Evolutionary conservation across 306 rosid genomes (phyloP).

Genomic region (Cyamopsis tetragonoloba): DNA sequence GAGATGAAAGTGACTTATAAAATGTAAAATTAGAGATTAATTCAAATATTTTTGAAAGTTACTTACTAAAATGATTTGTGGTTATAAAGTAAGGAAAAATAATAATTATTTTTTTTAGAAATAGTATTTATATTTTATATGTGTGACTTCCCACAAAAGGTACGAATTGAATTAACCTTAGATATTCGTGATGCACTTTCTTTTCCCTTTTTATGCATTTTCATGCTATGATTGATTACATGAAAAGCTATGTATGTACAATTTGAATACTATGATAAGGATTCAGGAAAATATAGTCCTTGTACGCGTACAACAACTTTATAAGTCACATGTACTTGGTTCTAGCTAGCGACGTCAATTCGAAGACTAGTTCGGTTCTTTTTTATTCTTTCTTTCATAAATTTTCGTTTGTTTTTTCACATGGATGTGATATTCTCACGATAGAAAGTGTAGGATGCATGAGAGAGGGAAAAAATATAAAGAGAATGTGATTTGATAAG

Average conservation of each 20-base stretch:
- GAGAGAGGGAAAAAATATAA: too few species aligned
- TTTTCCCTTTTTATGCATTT: background rate
- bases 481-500: too few species aligned
- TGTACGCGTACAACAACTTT: background rate
- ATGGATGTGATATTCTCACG: too few species aligned
- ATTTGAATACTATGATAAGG: background rate
- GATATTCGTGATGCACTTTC: conserved; percentile 31
- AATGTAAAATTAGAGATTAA: too few species aligned
- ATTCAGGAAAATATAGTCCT: background rate
- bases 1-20: too few species aligned
- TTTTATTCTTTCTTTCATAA: background rate
- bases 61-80: too few species aligned
- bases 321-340: conserved; percentile 6
- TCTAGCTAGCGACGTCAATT: conserved; percentile 28
- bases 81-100: too few species aligned
- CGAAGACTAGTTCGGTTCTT: background rate
- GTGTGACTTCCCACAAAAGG: conserved; percentile 24
- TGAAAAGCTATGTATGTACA: conserved; percentile 8
- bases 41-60: too few species aligned
- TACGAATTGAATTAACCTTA: conserved; percentile 14
- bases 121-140: conserved; percentile 3
- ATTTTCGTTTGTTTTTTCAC: background rate
- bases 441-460: too few species aligned
- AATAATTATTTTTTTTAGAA: too few species aligned
- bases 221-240: background rate